These are phyloP conservation scores for Trypanosoma conorhini DNA, from an alignment of 208 protist species.

Conservation along the genomic window DNA sequence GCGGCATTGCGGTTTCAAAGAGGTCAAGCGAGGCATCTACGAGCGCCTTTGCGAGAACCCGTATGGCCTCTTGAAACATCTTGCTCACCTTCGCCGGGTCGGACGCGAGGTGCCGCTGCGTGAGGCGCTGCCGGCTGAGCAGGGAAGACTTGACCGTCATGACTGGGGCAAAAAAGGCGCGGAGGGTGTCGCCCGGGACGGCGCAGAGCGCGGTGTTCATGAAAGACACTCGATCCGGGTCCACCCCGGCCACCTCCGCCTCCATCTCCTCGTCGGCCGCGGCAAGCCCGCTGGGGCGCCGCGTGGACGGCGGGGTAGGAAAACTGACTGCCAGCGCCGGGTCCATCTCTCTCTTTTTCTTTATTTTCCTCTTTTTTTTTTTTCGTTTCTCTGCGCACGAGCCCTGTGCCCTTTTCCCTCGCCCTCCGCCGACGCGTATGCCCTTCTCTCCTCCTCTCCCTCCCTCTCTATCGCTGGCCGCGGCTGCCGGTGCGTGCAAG, in stretches of 20 bases:
- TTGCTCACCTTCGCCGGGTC: conserved; percentile 26
- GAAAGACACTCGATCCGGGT: conserved; percentile 73
- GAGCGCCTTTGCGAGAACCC: conserved; percentile 49
- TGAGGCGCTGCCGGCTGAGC: conserved; percentile 37
- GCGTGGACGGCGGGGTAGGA: not conserved
- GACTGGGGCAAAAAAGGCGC: conserved; percentile 69
- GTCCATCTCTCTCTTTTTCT: not conserved
- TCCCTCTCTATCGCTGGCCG: not conserved
- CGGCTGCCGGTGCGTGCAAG: not conserved
- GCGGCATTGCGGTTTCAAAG: conserved; percentile 43
- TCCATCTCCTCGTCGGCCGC: conserved; percentile 11
- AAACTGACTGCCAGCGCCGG: not conserved
- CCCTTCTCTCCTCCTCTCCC: not conserved
- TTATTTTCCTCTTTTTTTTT: too few relatives aligned
- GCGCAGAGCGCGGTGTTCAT: conserved; percentile 81
- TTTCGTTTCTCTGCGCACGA: not conserved
- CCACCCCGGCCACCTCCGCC: conserved; percentile 32
- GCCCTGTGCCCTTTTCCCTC: not conserved
- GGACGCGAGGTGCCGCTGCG: conserved; percentile 32
- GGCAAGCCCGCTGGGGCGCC: not conserved
- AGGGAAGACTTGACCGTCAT: conserved; percentile 59
- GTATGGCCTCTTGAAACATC: conserved; percentile 40
- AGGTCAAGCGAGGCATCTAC: conserved; percentile 48
- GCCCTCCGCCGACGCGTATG: too few relatives aligned
- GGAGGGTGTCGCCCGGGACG: conserved; percentile 60